phyloP scores from a whole-genome alignment of 2,329 filamentous ascomycete genomes.

The Ceratocystis albifundus region DNA sequence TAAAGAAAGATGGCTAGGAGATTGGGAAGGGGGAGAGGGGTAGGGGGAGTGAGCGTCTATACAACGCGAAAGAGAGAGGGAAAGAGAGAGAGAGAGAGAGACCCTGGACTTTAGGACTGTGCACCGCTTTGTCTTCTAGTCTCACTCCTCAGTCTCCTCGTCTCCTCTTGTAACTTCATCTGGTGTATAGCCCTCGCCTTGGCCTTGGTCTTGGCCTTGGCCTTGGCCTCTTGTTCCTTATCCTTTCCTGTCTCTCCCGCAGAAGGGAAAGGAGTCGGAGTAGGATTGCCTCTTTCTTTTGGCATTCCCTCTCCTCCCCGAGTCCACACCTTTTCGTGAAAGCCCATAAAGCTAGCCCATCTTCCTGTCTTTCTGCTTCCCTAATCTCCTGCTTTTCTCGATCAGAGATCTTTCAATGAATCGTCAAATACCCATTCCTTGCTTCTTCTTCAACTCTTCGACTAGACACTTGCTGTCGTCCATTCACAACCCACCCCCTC shows the following conservation, averaged over 20 bases:
- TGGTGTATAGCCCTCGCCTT: not conserved
- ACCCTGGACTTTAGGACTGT: not conserved
- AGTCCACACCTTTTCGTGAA: not conserved
- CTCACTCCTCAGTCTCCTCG: not conserved
- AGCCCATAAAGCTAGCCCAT: constrained; percentile 9
- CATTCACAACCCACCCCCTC: constrained; percentile 4
- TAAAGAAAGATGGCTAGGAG: not conserved
- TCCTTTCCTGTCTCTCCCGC: not conserved
- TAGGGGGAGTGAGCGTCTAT: not conserved
- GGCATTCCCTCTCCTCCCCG: not conserved
- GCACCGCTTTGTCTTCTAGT: not conserved
- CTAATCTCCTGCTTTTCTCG: constrained; percentile 1
- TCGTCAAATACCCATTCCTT: constrained; percentile 14
- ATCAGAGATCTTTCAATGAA: constrained; percentile 14
- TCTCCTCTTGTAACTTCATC: not conserved
- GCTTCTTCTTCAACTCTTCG: constrained; percentile 9
- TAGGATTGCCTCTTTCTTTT: not conserved
- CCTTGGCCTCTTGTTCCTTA: not conserved
- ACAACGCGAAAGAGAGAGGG: no score
- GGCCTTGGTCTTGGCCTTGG: not conserved
- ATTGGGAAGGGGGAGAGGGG: not conserved
- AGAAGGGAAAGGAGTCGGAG: constrained; percentile 2
- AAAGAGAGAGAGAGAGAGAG: not conserved
- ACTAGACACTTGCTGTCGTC: constrained; percentile 16
- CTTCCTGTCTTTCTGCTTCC: not conserved